Base-by-base conservation (phyloP, 495 filamentous ascomycete species). In the Chaetomidium leptoderma region DNA sequence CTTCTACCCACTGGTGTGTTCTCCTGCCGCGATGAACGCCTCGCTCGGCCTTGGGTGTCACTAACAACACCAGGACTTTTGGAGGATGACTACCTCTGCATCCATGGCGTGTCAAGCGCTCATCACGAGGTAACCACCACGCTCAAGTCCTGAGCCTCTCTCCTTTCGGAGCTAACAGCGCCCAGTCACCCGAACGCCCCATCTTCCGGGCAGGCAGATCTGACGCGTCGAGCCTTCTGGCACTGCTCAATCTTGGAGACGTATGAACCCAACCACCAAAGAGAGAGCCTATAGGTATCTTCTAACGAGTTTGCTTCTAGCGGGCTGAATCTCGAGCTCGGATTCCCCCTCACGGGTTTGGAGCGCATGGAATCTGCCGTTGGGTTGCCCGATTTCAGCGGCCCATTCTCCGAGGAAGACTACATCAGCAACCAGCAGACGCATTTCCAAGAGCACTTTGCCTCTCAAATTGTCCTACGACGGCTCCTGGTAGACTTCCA, bases 231-330 rank as follows among this genome's bases (percentile, higher is more conserved):
- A 50, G 70, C 69, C 0, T 85, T 79, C 45, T 85, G 82, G 82
- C 77, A 79, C 57, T 84, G 81, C 59, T 73, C 76, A 10, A 74
- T 83, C 32, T 78, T 81, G 68, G 81, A 85, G 60, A 81, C 79
- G 78, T 83, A 75, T 32, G 64, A 29, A 30, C 10, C 29, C 27
- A 16, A 4, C 0, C 17, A 13, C 10, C 5, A 3, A 33, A 9
- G 37, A 33, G n/a, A n/a, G n/a, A 19, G 17, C 24, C 37, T 1
- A 19, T 33, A 50, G 3, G 10, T n/a, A 16, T n/a, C 11, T 40
- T n/a, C 58, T 63, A 33, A 60, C 53, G 0, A n/a, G 16, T 11
- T 24, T 32, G 11, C 19, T 45, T 49, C 26, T 26, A 82, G 79
- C 17, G 74, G 72, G 27, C 67, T 82, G 7, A 73, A 82, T 39